These are phyloP conservation scores for Tricladium varicosporioides DNA, from an alignment of 2,329 filamentous ascomycete species.

Conservation along the genomic window DNA sequence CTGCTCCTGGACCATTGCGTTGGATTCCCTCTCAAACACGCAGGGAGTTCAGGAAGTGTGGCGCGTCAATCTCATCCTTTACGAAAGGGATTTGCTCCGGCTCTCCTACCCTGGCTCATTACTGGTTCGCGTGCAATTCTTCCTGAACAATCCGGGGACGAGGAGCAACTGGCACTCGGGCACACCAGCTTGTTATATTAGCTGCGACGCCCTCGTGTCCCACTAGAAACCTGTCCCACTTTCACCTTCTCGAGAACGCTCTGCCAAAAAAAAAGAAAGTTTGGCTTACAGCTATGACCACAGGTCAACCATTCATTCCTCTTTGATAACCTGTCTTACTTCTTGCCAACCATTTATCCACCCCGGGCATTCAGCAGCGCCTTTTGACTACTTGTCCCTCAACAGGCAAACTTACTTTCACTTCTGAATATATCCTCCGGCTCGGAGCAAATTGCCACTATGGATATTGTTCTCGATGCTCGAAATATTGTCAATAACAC, in stretches of 20 bases:
- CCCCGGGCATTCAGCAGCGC: background rate
- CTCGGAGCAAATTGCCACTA: background rate
- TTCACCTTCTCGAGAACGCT: background rate
- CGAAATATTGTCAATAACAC: background rate
- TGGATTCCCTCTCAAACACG: too few relatives aligned
- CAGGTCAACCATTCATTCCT: background rate
- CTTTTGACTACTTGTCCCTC: background rate
- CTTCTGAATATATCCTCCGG: background rate
- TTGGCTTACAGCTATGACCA: background rate
- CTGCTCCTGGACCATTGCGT: too few relatives aligned
- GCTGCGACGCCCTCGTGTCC: background rate
- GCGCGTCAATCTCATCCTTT: too few relatives aligned
- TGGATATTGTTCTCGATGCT: background rate
- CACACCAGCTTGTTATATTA: background rate
- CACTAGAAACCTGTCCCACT: background rate
- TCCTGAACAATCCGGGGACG: background rate
- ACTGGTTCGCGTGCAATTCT: background rate
- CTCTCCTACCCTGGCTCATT: too few relatives aligned
- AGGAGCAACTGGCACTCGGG: too few relatives aligned
- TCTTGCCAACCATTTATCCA: background rate
- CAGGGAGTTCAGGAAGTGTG: too few relatives aligned
- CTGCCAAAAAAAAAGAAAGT: background rate
- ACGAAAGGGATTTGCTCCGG: too few relatives aligned
- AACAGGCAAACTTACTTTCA: background rate
- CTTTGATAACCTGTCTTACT: background rate